Evolutionary conservation across 2,329 filamentous ascomycete genomes (phyloP).

Genomic region (Claviceps pazoutovae): DNA sequence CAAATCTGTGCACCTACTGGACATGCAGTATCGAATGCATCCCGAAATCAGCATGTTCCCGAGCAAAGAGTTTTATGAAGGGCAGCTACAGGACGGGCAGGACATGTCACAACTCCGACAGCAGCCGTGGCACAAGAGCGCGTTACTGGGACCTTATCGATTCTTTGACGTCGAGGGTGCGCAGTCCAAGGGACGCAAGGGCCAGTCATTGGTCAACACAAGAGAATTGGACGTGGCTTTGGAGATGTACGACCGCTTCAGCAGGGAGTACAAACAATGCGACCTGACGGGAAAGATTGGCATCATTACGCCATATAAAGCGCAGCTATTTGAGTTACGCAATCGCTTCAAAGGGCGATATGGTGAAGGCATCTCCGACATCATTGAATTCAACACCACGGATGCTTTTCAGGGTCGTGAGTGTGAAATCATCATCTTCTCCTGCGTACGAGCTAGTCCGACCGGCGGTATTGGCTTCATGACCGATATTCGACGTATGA

Average conservation of each 20-base stretch:
- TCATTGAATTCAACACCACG: conserved; percentile 95
- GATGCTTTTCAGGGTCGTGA: conserved; percentile 96
- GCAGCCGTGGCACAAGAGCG: conserved; percentile 74
- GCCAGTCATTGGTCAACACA: conserved; percentile 80
- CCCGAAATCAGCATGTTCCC: conserved; percentile 90
- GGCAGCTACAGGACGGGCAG: conserved; percentile 68
- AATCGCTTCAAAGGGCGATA: conserved; percentile 58
- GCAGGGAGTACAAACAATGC: conserved; percentile 52
- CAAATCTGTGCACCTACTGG: conserved; percentile 80
- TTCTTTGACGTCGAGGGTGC: conserved; percentile 94
- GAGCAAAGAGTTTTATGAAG: conserved; percentile 83
- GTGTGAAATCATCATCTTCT: conserved; percentile 97
- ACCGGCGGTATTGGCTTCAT: conserved; percentile 96
- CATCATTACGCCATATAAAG: conserved; percentile 97
- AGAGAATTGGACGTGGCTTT: conserved; percentile 79
- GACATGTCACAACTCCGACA: conserved; percentile 65
- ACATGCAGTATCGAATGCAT: conserved; percentile 98
- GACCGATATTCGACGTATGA: conserved; percentile 97
- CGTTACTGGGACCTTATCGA: conserved; percentile 76
- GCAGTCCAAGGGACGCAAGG: conserved; percentile 65
- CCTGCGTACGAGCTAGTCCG: conserved; percentile 86
- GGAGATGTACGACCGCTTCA: conserved; percentile 68
- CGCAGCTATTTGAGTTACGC: conserved; percentile 71
- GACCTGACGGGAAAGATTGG: conserved; percentile 77
- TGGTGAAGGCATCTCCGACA: conserved; percentile 59